A percentile compares a stretch with the other conserved stretches of the same genome.
phyloP scores from a whole-genome alignment of 768 basidiomycete species.

The Auricularia sp. region DNA sequence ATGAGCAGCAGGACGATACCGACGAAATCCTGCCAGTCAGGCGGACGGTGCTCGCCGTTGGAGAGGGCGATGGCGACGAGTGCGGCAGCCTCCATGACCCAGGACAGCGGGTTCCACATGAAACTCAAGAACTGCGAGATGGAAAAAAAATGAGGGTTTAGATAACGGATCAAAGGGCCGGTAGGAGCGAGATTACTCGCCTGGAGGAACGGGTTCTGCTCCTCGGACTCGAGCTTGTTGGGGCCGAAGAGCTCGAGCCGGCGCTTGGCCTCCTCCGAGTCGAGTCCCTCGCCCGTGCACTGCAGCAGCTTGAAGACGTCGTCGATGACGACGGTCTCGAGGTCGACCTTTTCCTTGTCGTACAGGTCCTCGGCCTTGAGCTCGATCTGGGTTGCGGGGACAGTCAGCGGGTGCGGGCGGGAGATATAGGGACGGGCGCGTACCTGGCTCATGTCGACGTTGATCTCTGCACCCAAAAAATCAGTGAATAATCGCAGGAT shows the following conservation, averaged over 20 bases:
- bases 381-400: conserved; percentile 45
- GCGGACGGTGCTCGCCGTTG: conserved; percentile 76
- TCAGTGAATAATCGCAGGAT: conserved; percentile 1
- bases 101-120: conserved; percentile 99
- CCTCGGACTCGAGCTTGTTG: conserved; percentile 87
- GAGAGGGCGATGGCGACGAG: conserved; percentile 92
- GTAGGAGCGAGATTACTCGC: conserved; percentile 26
- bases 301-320: conserved; percentile 96
- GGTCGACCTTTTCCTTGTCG: conserved; percentile 98
- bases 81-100: conserved; percentile 99
- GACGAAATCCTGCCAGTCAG: conserved; percentile 96
- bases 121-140: conserved; percentile 70
- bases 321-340: conserved; percentile 92
- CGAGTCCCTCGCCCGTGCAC: conserved; percentile 75
- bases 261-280: conserved; percentile 60
- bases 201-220: conserved; percentile 87
- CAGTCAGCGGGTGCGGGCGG: conserved; percentile 4
- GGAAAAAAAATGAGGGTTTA: neutral
- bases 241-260: conserved; percentile 92
- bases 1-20: conserved; percentile 89
- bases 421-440: conserved; percentile 2
- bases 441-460: conserved; percentile 78
- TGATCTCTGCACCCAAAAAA: conserved; percentile 46
- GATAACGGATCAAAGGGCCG: neutral
- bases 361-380: conserved; percentile 89